Evolutionary conservation across 2,329 filamentous ascomycete species (phyloP), one percentile per base, ranked within the genome.

Genomic region (Alternaria ethzedia): DNA sequence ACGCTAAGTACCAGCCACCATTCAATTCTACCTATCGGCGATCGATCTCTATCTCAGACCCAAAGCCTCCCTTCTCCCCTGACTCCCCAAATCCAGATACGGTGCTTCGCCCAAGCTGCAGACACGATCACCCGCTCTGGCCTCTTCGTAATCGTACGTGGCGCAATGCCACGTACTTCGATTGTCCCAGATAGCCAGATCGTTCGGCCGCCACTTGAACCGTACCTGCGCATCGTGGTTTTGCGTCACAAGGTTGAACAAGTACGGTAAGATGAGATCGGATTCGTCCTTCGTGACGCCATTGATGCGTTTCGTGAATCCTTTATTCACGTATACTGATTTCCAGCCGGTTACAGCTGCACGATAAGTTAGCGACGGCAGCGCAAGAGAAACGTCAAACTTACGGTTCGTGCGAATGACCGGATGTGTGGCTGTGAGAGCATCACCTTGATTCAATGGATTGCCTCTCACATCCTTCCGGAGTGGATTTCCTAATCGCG

Each of bases 131-230:
- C 20, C 87, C 73, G 71, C 88, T 82, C 25, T 86, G 83, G 54
- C 82, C 80, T 51, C 87, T 13, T 83, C 83, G 47, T 90, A 90
- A 67, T 91, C 89, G 65, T 86, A 89, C 0, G 87, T 90, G 0
- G 87, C 88, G 41, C 84, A 85, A 68, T 89, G 87, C 75, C 86
- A 88, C 1, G 80, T 84, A 57, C 84, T 85, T 7, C 87, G 79
- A 64, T 91, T 91, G 72, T 91, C 89, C 89, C 89, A 91, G 66
- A 91, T 89, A 2, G 88, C 85, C 75, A 74, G 59, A 47, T 70
- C 73, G 26, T 74, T 75, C 23, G 28, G 44, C 11, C 70, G 63
- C 73, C 85, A 87, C 70, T 82, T 82, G 70, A 84, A 83, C 11
- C 85, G 70, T 5, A 86, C 84, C 70, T 85, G 84, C 30, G 85